Base-by-base conservation (phyloP, 345 rosid genomes). In the Lepidium didymum region DNA sequence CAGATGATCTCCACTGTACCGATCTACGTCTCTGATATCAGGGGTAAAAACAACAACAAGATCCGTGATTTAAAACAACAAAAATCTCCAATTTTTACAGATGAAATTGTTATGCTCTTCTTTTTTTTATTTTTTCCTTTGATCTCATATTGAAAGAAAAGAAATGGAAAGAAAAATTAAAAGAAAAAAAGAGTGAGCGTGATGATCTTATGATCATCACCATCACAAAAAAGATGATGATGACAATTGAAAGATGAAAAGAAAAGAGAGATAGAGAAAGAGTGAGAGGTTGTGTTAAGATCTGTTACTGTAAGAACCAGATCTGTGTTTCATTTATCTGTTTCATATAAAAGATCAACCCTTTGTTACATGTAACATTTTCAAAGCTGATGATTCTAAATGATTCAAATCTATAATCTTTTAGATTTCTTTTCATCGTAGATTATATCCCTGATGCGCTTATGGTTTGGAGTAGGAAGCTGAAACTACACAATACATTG, bases 1-100 rank as follows among this genome's bases (percentile, higher is more conserved):
- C 52, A 0, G 94, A 83, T 57, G 92, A 87, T 82, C 88, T 92
- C 44, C 91, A 75, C 72, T 84, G 90, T 72, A 89, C 98, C 57
- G 87, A 86, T 54, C 75, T 93, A 47, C 84, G 98, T 75, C 97
- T 93, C 61, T 93, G 86, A 63, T 60, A 35, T 31, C 62, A 0
- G 14, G 57, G 62, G 55, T 5, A 8, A 11, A 16, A 34, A 35
- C 36, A n/a, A 37, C 3, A 35, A 37, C 49, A 53, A 25, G 61
- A 42, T 70, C 61, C 61, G 16, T 69, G 23, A 69, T 70, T 70
- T 63, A 55, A 47, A 25, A 1, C 31, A 33, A 49, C 42, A 53
- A 44, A 25, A n/a, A 4, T 62, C 63, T 62, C 44, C 54, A 54
- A 62, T 18, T 56, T 56, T 65, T 52, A 36, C 52, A 35, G 16